Evolutionary conservation across 1,284 basidiomycete species (phyloP).

Genomic region (Schizopora paradoxa): DNA sequence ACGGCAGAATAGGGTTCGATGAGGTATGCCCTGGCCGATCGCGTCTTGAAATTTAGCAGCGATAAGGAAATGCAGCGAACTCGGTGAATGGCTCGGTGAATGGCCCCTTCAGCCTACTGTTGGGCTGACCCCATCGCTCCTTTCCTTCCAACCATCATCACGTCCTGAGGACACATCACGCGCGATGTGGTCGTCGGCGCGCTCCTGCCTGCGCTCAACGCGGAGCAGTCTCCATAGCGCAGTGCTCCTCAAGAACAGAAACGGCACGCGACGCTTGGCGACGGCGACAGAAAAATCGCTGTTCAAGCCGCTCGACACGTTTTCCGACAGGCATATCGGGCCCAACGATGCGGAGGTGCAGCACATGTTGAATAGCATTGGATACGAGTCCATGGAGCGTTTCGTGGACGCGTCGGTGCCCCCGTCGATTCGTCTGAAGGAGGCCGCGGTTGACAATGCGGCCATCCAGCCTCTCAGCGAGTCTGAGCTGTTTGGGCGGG

Average conservation of each 20-base stretch:
- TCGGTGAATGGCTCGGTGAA: slow-evolving; percentile 68
- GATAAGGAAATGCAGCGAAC: too few relatives aligned
- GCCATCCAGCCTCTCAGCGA: slow-evolving; percentile 80
- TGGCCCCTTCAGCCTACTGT: slow-evolving; percentile 19
- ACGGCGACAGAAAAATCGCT: slow-evolving; percentile 34
- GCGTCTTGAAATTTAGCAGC: too few relatives aligned
- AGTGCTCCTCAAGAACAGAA: too few relatives aligned
- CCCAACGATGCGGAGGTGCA: slow-evolving; percentile 73
- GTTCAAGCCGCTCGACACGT: slow-evolving; percentile 83
- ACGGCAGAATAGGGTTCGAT: too few relatives aligned
- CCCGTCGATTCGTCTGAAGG: slow-evolving; percentile 65
- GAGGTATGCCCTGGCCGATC: too few relatives aligned
- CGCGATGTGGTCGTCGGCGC: slow-evolving; percentile 12
- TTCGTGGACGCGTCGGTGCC: slow-evolving; percentile 84
- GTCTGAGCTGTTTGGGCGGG: slow-evolving; percentile 75
- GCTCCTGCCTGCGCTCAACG: slow-evolving; percentile 2
- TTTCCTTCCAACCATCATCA: not conserved
- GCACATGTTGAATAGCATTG: slow-evolving; percentile 76
- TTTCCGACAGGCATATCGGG: slow-evolving; percentile 85
- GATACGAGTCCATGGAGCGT: slow-evolving; percentile 81
- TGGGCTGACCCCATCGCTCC: slow-evolving; percentile 6
- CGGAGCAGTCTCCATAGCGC: not conserved
- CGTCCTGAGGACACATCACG: not conserved
- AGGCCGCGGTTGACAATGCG: slow-evolving; percentile 56
- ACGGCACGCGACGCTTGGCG: slow-evolving; percentile 27